These are phyloP conservation scores for Halocafeteria seosinensis DNA, from an alignment of 108 stramenopile genomes.

Conservation along the genomic window DNA sequence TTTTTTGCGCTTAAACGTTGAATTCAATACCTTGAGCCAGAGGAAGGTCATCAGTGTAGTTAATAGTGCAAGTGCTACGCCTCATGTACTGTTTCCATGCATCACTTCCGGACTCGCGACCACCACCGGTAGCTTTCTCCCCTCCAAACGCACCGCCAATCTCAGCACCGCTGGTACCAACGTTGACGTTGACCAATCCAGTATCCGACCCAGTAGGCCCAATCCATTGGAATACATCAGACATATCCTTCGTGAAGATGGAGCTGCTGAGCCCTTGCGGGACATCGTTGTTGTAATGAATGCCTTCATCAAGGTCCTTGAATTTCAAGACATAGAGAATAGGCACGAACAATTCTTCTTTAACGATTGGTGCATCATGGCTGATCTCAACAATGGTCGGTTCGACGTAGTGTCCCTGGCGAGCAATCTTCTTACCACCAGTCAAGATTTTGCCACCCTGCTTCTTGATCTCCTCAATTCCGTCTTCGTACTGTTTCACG, in stretches of 20 bases:
- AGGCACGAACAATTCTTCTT: conserved; percentile 27
- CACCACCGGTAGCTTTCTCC: conserved; percentile 24
- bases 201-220: conserved; percentile 20
- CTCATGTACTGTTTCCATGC: conserved; percentile 33
- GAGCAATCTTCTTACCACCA: conserved; percentile 11
- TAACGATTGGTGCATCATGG: conserved; percentile 9
- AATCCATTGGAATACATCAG: conserved; percentile 21
- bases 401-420: conserved; percentile 18
- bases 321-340: conserved; percentile 21
- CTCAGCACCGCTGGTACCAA: conserved; percentile 20
- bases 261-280: conserved; percentile 20
- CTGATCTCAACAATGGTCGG: conserved; percentile 19
- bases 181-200: conserved; percentile 28
- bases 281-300: conserved; percentile 19
- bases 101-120: conserved; percentile 23
- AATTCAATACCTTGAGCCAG: conserved; percentile 28
- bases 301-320: conserved; percentile 16
- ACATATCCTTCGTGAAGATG: conserved; percentile 20
- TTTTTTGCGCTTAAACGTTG: too few relatives aligned
- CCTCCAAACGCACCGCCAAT: conserved; percentile 29
- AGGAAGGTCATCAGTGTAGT: conserved; percentile 11
- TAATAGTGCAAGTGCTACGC: conserved; percentile 25
- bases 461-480: conserved; percentile 2
- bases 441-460: conserved; percentile 18
- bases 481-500: neutral